Percentiles rank a stretch among this genome's conserved stretches.
These are phyloP conservation scores for Monosporascus sp. DNA, from an alignment of 2,329 filamentous ascomycete species.

Conservation along the genomic window DNA sequence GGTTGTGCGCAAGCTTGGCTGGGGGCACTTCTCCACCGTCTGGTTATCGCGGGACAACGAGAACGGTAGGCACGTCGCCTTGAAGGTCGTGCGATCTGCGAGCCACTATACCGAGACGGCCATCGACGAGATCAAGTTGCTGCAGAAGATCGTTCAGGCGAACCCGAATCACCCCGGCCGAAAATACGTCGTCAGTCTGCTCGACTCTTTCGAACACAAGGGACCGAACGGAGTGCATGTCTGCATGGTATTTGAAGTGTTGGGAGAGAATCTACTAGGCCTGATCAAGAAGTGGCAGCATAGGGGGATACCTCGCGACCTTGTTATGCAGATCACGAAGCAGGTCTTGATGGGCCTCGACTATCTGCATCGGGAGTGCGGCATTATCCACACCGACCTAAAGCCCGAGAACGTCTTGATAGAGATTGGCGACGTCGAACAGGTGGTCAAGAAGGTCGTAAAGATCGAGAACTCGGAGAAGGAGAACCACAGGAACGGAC, in stretches of 20 bases:
- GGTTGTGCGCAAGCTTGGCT: slow-evolving; percentile 90
- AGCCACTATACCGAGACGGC: slow-evolving; percentile 99
- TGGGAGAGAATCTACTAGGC: slow-evolving; percentile 90
- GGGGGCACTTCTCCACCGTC: slow-evolving; percentile 99
- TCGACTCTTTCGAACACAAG: slow-evolving; percentile 97
- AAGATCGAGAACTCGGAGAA: slow-evolving; percentile 71
- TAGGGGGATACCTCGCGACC: slow-evolving; percentile 87
- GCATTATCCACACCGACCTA: slow-evolving; percentile 96
- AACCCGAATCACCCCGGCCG: slow-evolving; percentile 92
- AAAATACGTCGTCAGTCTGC: slow-evolving; percentile 88
- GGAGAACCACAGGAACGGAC: slow-evolving; percentile 87
- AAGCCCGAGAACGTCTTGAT: slow-evolving; percentile 98
- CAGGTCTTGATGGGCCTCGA: slow-evolving; percentile 93
- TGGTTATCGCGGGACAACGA: slow-evolving; percentile 79
- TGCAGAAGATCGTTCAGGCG: slow-evolving; percentile 93
- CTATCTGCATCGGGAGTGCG: slow-evolving; percentile 94
- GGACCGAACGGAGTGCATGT: slow-evolving; percentile 94
- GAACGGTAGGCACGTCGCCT: slow-evolving; percentile 87
- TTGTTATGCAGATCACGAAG: slow-evolving; percentile 98
- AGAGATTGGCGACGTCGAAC: slow-evolving; percentile 97
- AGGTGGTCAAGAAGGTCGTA: slow-evolving; percentile 95
- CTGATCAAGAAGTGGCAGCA: slow-evolving; percentile 99
- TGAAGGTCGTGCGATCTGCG: slow-evolving; percentile 96
- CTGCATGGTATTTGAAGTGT: slow-evolving; percentile 98
- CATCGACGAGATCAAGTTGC: slow-evolving; percentile 96